Conservation (phyloP, 2,329 filamentous ascomycete genomes). For the Neopestalotiopsis clavispora region DNA sequence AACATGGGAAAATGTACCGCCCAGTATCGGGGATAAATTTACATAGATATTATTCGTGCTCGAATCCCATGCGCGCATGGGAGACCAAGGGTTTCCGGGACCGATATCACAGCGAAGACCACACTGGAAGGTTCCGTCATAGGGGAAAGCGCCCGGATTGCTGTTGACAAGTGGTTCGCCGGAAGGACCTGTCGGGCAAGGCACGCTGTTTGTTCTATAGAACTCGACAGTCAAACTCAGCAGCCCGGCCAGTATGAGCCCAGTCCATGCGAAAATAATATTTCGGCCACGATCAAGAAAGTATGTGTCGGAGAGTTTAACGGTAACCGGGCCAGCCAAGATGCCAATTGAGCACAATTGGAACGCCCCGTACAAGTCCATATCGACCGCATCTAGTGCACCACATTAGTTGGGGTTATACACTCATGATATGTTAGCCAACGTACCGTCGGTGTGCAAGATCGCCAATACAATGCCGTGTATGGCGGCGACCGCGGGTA, state of each 20-base stretch:
- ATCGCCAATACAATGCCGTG: slow-evolving; percentile 15
- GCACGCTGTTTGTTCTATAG: slow-evolving; percentile 53
- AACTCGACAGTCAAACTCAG: slow-evolving; percentile 69
- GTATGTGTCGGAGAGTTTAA: slow-evolving; percentile 65
- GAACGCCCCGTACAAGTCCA: slow-evolving; percentile 70
- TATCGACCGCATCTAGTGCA: slow-evolving; percentile 9
- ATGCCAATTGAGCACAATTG: slow-evolving; percentile 71
- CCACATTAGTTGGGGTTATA: neutral
- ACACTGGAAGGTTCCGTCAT: slow-evolving; percentile 44
- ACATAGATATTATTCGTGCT: slow-evolving; percentile 67
- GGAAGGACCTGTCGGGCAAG: slow-evolving; percentile 46
- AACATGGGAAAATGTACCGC: no score
- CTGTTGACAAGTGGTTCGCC: slow-evolving; percentile 32
- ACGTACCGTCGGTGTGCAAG: slow-evolving; percentile 12
- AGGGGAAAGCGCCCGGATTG: slow-evolving; percentile 40
- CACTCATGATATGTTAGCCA: neutral
- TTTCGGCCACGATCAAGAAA: slow-evolving; percentile 68
- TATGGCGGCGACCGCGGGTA: slow-evolving; percentile 13
- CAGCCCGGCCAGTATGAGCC: slow-evolving; percentile 63
- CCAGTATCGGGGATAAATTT: no score
- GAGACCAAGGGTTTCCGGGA: slow-evolving; percentile 33
- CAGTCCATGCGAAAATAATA: slow-evolving; percentile 70
- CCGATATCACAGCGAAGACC: slow-evolving; percentile 50
- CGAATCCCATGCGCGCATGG: slow-evolving; percentile 34
- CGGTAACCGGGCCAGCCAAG: slow-evolving; percentile 66